Conservation (phyloP, 192 early-diverging fungal genomes). For the Entomortierella lignicola region DNA sequence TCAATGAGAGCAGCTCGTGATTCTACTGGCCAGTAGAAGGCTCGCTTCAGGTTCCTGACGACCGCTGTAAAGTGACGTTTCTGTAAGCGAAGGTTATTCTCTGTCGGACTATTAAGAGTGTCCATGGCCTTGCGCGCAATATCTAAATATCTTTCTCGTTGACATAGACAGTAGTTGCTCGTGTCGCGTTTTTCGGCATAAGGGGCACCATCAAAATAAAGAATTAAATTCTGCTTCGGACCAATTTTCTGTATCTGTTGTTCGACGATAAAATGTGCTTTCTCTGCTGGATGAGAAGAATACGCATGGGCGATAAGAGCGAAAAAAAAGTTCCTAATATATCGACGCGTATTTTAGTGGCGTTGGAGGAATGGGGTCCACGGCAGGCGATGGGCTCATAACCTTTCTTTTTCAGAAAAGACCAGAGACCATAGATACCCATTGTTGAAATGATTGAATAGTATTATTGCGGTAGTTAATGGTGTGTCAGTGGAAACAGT, state of each 20-base stretch:
- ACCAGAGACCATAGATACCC: background rate
- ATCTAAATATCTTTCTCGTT: too few relatives aligned
- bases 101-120: background rate
- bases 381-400: background rate
- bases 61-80: background rate
- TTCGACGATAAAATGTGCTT: background rate
- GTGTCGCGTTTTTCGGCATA: background rate
- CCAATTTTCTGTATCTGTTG: background rate
- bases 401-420: conserved; percentile 1
- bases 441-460: too few relatives aligned
- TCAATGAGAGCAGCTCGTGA: background rate
- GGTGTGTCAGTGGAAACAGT: too few relatives aligned
- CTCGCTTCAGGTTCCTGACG: background rate
- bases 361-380: background rate
- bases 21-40: background rate
- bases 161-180: too few relatives aligned
- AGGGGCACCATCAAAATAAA: background rate
- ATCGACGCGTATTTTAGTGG: background rate
- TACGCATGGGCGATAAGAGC: background rate
- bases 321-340: background rate
- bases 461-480: too few relatives aligned
- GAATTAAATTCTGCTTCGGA: background rate
- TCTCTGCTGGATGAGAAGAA: background rate
- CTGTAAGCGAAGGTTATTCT: background rate
- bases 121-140: too few relatives aligned